Conservation (phyloP, 129 eudicot species). For the Centaurea solstitialis region DNA sequence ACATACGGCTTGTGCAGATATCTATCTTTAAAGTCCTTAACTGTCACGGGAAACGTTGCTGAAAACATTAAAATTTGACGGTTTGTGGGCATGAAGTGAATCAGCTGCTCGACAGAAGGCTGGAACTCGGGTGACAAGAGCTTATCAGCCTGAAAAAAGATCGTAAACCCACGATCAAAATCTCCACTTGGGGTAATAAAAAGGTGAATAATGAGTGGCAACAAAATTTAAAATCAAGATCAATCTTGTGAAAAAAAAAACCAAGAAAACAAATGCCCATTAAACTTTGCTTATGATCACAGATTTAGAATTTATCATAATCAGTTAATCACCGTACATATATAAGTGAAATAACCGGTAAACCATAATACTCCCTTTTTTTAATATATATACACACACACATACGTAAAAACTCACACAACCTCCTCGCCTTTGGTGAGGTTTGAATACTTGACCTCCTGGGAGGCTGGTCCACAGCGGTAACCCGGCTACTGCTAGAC, state of each 20-base stretch:
- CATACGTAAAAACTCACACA: not conserved
- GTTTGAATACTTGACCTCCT: not conserved
- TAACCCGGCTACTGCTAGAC: not conserved
- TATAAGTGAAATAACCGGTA: not conserved
- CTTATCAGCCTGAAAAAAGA: conserved; percentile 79
- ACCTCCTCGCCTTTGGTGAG: not conserved
- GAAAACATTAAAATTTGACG: conserved; percentile 98
- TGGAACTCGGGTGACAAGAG: conserved; percentile 96
- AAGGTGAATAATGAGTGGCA: not conserved
- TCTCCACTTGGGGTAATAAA: not conserved
- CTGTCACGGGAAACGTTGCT: conserved; percentile 98
- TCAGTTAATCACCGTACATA: not conserved
- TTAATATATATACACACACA: too few relatives aligned
- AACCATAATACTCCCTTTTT: not conserved
- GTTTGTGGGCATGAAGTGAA: conserved; percentile 60
- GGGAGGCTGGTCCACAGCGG: not conserved
- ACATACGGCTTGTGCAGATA: conserved; percentile 79
- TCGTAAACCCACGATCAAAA: not conserved
- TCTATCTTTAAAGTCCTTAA: conserved; percentile 91
- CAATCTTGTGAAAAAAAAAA: not conserved
- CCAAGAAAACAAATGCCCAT: not conserved
- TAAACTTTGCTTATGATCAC: not conserved
- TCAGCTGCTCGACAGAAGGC: conserved; percentile 91
- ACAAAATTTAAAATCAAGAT: not conserved
- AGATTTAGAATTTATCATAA: not conserved